Conservation (phyloP, 2,329 filamentous ascomycete species). For the Aspergillus fumigatus region DNA sequence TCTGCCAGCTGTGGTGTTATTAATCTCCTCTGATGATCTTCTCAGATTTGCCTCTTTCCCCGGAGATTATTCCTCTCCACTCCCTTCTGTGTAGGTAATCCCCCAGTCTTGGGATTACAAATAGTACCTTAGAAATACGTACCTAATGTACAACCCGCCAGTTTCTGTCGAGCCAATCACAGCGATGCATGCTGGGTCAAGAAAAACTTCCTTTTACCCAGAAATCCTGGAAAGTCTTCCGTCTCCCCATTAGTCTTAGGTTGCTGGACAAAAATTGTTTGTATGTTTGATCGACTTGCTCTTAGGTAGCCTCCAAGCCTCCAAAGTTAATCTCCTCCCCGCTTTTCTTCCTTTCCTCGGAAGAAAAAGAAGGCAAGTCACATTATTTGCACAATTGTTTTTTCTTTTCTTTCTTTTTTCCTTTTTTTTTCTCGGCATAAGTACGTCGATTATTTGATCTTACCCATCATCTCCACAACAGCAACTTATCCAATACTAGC, state of each 20-base stretch:
- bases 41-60: background rate
- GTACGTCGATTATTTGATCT: background rate
- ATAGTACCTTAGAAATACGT: too few relatives aligned
- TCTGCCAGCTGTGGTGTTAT: background rate
- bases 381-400: background rate
- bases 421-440: background rate
- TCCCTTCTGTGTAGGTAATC: background rate
- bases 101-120: background rate
- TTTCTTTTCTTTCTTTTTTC: background rate
- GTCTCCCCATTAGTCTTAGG: background rate
- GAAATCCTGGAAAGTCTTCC: background rate
- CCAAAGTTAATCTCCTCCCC: background rate
- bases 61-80: background rate
- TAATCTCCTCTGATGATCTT: background rate
- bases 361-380: background rate
- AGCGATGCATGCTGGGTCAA: background rate
- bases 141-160: background rate
- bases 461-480: background rate
- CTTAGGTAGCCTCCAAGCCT: background rate
- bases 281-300: background rate
- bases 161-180: constrained; percentile 5
- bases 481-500: background rate
- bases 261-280: background rate
- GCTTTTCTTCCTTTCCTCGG: background rate
- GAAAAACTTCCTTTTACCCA: constrained; percentile 18